Evolutionary conservation across 805 yeast species (phyloP), one percentile per base, ranked within the genome.

Genomic region (Candida nanaspora): DNA sequence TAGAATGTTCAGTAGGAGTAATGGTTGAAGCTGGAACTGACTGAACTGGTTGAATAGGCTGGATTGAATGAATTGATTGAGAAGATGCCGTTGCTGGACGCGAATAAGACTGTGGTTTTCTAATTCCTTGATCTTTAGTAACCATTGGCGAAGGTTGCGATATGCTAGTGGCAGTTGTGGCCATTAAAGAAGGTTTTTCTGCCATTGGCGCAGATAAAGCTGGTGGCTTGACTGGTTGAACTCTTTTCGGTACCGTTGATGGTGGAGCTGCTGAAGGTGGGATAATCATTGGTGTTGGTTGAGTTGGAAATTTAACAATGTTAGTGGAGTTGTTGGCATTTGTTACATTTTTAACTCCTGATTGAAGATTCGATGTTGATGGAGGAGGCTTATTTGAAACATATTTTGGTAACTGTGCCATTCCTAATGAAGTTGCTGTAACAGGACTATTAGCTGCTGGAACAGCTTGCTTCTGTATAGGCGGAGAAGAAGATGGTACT

Each of bases 41-140:
- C n/a, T n/a, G n/a, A n/a, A n/a, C n/a, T n/a, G n/a, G n/a, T n/a
- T n/a, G n/a, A n/a, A n/a, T n/a, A n/a, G n/a, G n/a, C n/a, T n/a
- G n/a, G n/a, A n/a, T n/a, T n/a, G n/a, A n/a, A n/a, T n/a, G n/a
- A n/a, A n/a, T n/a, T n/a, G n/a, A n/a, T n/a, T n/a, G n/a, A 8
- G 46, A 15, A 20, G 25, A 11, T 18, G 7, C 8, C n/a, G 46
- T 38, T 18, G 46, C 44, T 14, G 48, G 51, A 35, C 47, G 52
- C 9, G 55, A 55, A 44, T 53, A 59, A 43, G 49, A 53, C 32
- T 53, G 59, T 16, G 59, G 63, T 43, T 55, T 58, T 37, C 49
- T 47, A 15, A 50, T 49, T 3, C 44, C 48, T 13, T 41, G 11
- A 13, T 31, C 44, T 19, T 37, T 38, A 16, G 16, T 21, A 16